These are phyloP conservation scores for Discostella stelligeroides DNA, from an alignment of 108 stramenopile genomes.

Conservation along the genomic window DNA sequence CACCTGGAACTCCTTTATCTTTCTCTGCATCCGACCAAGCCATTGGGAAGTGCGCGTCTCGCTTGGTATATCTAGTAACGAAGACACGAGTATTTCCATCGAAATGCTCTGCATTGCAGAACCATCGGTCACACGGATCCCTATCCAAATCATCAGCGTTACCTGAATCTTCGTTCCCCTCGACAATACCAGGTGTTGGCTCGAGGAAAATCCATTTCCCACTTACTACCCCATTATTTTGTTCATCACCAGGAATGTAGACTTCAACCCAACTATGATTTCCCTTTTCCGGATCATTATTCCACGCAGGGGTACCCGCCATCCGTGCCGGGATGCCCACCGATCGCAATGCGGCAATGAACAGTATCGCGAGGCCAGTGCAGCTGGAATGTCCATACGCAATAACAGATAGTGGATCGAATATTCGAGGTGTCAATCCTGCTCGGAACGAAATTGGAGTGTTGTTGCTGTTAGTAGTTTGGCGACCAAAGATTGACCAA, in stretches of 20 bases:
- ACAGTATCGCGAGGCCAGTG: slow-evolving; percentile 77
- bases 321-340: slow-evolving; percentile 82
- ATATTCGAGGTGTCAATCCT: slow-evolving; percentile 83
- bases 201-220: slow-evolving; percentile 83
- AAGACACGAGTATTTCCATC: slow-evolving; percentile 61
- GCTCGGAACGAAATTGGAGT: slow-evolving; percentile 64
- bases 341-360: slow-evolving; percentile 69
- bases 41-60: slow-evolving; percentile 67
- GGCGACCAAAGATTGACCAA: slow-evolving; percentile 56
- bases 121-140: slow-evolving; percentile 88
- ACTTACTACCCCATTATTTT: slow-evolving; percentile 9
- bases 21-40: slow-evolving; percentile 81
- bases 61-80: slow-evolving; percentile 58
- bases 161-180: slow-evolving; percentile 44
- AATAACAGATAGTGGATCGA: slow-evolving; percentile 86
- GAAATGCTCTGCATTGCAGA: slow-evolving; percentile 71
- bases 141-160: slow-evolving; percentile 62
- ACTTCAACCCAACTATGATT: slow-evolving; percentile 96
- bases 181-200: slow-evolving; percentile 61
- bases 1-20: slow-evolving; percentile 72
- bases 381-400: slow-evolving; percentile 84
- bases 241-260: slow-evolving; percentile 37
- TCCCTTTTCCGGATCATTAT: slow-evolving; percentile 65
- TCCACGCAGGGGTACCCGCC: slow-evolving; percentile 89
- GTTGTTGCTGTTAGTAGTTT: background rate